A percentile compares a stretch with the other conserved stretches of the same genome.
These are phyloP conservation scores for Yamadazyma olivae DNA, from an alignment of 805 yeast genomes.

Conservation along the genomic window DNA sequence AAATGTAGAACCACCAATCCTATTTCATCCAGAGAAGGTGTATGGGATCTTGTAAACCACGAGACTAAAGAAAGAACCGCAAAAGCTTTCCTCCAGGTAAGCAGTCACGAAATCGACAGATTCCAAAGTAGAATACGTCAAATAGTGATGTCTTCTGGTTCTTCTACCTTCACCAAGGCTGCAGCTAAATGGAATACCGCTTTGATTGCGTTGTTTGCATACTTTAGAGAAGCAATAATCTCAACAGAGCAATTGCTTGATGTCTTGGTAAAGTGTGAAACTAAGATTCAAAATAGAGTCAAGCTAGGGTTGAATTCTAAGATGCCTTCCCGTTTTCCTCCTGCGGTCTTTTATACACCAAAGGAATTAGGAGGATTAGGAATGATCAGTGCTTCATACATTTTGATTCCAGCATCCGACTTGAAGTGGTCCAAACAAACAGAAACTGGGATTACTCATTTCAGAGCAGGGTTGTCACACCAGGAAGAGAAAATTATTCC, in stretches of 20 bases:
- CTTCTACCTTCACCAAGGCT: slow-evolving; percentile 90
- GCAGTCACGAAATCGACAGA: slow-evolving; percentile 72
- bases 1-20: slow-evolving; percentile 56
- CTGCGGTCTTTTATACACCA: slow-evolving; percentile 97
- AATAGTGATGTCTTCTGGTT: slow-evolving; percentile 91
- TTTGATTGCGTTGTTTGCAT: slow-evolving; percentile 77
- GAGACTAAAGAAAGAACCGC: slow-evolving; percentile 82
- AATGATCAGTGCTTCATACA: slow-evolving; percentile 96
- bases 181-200: slow-evolving; percentile 97
- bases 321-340: slow-evolving; percentile 98
- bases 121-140: slow-evolving; percentile 86
- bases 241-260: slow-evolving; percentile 78
- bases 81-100: slow-evolving; percentile 79
- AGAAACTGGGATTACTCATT: slow-evolving; percentile 91
- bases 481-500: slow-evolving; percentile 83
- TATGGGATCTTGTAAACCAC: slow-evolving; percentile 81
- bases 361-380: slow-evolving; percentile 97
- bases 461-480: slow-evolving; percentile 88
- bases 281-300: slow-evolving; percentile 89
- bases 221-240: slow-evolving; percentile 90
- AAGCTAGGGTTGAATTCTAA: slow-evolving; percentile 94
- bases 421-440: slow-evolving; percentile 89
- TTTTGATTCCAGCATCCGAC: slow-evolving; percentile 91
- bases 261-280: slow-evolving; percentile 83
- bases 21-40: slow-evolving; percentile 68